Evolutionary conservation across 495 filamentous ascomycete species (phyloP), one percentile per base, ranked within the genome.

Genomic region (Penicillium riverlandense): DNA sequence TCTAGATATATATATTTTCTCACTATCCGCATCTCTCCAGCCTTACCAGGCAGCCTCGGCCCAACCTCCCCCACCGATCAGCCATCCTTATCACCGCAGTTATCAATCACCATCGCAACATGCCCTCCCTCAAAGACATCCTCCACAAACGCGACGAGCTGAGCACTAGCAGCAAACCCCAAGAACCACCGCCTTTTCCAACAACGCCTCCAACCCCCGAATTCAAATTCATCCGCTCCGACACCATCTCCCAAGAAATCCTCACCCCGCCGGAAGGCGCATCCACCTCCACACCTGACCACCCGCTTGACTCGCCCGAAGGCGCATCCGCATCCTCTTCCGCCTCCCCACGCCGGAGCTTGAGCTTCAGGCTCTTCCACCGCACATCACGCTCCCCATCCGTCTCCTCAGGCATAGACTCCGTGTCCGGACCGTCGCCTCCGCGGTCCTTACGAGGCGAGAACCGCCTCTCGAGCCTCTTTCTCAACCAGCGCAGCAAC

Each of bases 201-300:
- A 33, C 42, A 13, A 44, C 47, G 22, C 51, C 54, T 49, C 47
- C 67, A 57, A 65, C 77, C 1, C 86, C 87, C 44, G 79, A 84
- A 56, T 85, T 96, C 68, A 89, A 74, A 45, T 86, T 97, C 71
- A 74, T 94, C 49, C 81, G 90, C 35, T 83, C 84, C 46, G 88
- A 91, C 58, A 95, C 91, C 10, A 70, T 82, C 43, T 81, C 81
- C 2, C 77, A 88, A 59, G 88, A 95, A 62, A 65, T 84, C 43
- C 84, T 94, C 58, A 66, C 68, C 29, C 83, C 85, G 12, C 83
- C 88, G 10, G 65, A 59, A 44, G 70, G 73, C 53, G 60, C 63
- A 22, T 66, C 63, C 53, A 38, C 29, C 43, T 28, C 9, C 33
- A 55, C 8, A 36, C 28, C 9, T 40, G 50, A 43, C 51, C 41